Conservation (phyloP, 441 rosid species). For the Gossypium gossypioides region DNA sequence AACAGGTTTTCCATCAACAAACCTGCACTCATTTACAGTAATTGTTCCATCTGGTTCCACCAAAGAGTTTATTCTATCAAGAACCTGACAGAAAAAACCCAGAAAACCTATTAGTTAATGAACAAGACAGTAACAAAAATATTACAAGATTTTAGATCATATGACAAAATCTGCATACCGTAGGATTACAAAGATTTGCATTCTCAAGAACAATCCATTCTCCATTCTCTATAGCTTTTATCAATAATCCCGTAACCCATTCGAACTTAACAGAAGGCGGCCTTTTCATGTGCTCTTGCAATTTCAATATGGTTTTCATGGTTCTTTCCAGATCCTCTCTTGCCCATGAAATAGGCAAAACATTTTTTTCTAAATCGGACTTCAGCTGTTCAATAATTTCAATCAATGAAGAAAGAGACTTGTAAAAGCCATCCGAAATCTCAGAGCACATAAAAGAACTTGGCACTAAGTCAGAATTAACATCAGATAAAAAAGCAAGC, state of each 20-base stretch:
- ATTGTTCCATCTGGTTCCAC: constrained; percentile 88
- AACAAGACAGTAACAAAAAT: constrained; percentile 4
- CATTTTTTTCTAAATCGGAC: constrained; percentile 32
- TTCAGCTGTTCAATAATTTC: constrained; percentile 47
- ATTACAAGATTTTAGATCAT: constrained; percentile 8
- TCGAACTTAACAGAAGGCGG: constrained; percentile 70
- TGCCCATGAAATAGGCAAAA: constrained; percentile 45
- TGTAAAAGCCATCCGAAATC: constrained; percentile 25
- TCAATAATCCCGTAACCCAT: constrained; percentile 84
- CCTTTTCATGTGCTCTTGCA: constrained; percentile 40
- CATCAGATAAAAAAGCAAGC: constrained; percentile 50
- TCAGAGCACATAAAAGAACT: constrained; percentile 24
- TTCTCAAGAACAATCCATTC: constrained; percentile 93
- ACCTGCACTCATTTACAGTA: constrained; percentile 86
- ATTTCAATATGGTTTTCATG: constrained; percentile 43
- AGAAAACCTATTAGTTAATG: constrained; percentile 3
- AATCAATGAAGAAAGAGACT: constrained; percentile 40
- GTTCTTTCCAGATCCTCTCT: constrained; percentile 43
- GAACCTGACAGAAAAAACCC: constrained; percentile 49
- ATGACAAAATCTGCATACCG: constrained; percentile 41
- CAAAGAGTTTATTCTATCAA: constrained; percentile 96
- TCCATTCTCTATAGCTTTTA: constrained; percentile 91
- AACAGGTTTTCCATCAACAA: constrained; percentile 78
- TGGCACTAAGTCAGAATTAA: constrained; percentile 31
- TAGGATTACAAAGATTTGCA: constrained; percentile 97